Conservation (phyloP, 164 flowering plant genomes). For the Vitis rupestris region DNA sequence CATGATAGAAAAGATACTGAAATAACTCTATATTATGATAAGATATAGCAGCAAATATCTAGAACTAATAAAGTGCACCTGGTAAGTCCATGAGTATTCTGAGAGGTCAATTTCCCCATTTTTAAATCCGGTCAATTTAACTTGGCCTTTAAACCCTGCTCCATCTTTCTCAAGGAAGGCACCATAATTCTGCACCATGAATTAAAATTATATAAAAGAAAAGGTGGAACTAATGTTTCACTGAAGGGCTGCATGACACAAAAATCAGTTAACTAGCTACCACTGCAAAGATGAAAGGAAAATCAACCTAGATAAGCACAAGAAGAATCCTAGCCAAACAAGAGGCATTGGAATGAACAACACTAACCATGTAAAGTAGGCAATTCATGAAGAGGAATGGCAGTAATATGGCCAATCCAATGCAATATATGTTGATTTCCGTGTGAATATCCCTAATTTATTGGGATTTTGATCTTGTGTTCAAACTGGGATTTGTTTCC, state of each 20-base stretch:
- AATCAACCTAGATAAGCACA: not conserved
- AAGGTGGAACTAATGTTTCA: not conserved
- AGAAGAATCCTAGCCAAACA: not conserved
- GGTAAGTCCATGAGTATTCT: slow-evolving; percentile 66
- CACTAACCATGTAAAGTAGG: too few species aligned
- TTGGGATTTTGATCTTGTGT: too few species aligned
- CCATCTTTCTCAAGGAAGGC: slow-evolving; percentile 93
- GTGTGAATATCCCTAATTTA: too few species aligned
- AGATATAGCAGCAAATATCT: not conserved
- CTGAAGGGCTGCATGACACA: not conserved
- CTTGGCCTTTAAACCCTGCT: slow-evolving; percentile 76
- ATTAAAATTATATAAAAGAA: slow-evolving; percentile 8
- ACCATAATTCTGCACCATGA: slow-evolving; percentile 74
- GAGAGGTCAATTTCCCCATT: slow-evolving; percentile 70
- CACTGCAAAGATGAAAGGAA: not conserved
- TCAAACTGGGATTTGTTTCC: too few species aligned
- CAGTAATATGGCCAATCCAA: too few species aligned
- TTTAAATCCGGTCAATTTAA: slow-evolving; percentile 60
- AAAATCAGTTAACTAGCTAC: not conserved
- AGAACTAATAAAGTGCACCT: slow-evolving; percentile 38
- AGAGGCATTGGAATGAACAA: too few species aligned
- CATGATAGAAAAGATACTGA: not conserved
- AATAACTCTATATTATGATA: not conserved
- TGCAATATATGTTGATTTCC: too few species aligned
- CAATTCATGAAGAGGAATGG: too few species aligned